Evolutionary conservation across 805 yeast species (phyloP), one percentile per base, ranked within the genome.

Genomic region (Lachancea meyersii): DNA sequence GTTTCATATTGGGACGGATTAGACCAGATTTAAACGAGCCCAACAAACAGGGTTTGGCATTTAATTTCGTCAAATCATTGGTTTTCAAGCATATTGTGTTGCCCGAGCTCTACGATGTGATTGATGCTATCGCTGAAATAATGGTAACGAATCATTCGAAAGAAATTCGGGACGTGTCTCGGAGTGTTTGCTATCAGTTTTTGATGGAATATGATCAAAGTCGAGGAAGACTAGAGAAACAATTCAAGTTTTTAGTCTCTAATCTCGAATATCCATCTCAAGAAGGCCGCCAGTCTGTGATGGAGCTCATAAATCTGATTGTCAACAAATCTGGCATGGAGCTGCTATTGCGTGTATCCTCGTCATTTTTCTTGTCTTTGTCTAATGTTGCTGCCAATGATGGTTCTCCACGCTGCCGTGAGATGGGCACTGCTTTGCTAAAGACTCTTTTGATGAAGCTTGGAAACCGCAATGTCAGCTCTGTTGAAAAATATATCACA

Each of bases 181-280:
- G 97, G 63, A 76, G 86, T 49, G 79, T 84, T 1, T 93, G 79
- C 58, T 83, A 79, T 60, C 88, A 81, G 53, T 93, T 93, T 53
- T 65, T 93, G 56, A 83, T 87, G 83, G 96, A 88, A 53, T 93
- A 86, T 57, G 97, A 95, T 53, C 97, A 91, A 66, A 88, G 97
- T 24, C 74, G 80, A 53, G 88, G 91, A 3, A 76, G 86, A 49
- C 61, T 93, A 37, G 93, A 85, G 49, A 85, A 82, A 52, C 94
- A 86, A 50, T 81, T 91, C 64, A 79, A 81, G 49, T 80, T 82
- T 57, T 70, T 93, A 62, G 84, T 89, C 7, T 77, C 77, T 43
- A 93, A 93, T 60, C 67, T 93, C 49, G 73, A 79, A 19, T 93
- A 93, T 58, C 89, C 94, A 4, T 80, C 95, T 3, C 84, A 84